These are phyloP conservation scores for Primulina tabacum DNA, from an alignment of 257 asterid genomes.

Conservation along the genomic window DNA sequence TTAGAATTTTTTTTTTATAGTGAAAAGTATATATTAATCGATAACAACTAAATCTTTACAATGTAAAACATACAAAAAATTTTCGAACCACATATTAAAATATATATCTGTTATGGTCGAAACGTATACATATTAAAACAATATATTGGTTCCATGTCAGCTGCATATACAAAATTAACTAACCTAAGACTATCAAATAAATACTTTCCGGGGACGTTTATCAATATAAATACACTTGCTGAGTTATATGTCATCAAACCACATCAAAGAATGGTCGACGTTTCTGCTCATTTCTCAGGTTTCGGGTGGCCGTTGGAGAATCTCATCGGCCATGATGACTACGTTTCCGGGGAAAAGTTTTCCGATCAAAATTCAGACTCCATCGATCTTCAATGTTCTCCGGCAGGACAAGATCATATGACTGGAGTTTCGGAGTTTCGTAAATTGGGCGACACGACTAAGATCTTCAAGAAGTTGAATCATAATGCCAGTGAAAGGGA, in stretches of 20 bases:
- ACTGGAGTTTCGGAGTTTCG: not conserved
- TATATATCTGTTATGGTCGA: too few species aligned
- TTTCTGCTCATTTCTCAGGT: not conserved
- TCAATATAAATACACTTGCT: not conserved
- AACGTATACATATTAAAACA: too few species aligned
- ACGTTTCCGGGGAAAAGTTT: not conserved
- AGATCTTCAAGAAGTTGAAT: constrained; percentile 47
- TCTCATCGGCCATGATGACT: not conserved
- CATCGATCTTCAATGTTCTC: not conserved
- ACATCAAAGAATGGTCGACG: not conserved
- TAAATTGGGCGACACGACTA: not conserved
- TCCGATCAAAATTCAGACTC: not conserved
- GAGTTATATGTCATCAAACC: not conserved
- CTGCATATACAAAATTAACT: too few species aligned
- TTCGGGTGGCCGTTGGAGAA: not conserved
- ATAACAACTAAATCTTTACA: too few species aligned
- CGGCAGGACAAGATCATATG: not conserved
- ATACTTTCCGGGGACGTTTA: not conserved
- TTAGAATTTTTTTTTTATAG: too few species aligned
- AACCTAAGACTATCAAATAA: too few species aligned
- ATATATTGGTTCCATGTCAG: too few species aligned
- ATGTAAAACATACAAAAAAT: too few species aligned
- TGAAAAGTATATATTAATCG: too few species aligned
- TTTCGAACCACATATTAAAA: too few species aligned
- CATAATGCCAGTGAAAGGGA: constrained; percentile 84